These are phyloP conservation scores for Scedosporium minutisporum DNA, from an alignment of 2,329 filamentous ascomycete species.

Conservation along the genomic window DNA sequence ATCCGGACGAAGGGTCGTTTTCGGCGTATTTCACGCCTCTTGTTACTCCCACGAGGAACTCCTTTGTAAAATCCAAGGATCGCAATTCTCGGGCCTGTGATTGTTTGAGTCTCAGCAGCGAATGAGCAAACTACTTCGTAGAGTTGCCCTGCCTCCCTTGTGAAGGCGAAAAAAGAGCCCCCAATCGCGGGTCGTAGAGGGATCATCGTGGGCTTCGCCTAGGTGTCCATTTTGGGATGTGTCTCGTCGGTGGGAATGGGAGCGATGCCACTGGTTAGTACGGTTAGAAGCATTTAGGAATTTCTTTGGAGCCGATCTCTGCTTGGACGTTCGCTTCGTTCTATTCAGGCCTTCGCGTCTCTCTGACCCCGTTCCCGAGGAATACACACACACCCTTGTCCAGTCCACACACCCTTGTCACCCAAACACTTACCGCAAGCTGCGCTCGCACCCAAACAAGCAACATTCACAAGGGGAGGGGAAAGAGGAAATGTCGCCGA, in stretches of 20 bases:
- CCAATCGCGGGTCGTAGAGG: conserved; percentile 21
- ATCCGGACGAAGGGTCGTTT: neutral
- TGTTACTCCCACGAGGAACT: neutral
- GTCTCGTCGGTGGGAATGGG: neutral
- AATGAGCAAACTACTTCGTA: no score
- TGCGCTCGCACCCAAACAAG: no score
- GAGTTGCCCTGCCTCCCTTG: no score
- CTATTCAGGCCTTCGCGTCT: neutral
- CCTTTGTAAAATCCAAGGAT: neutral
- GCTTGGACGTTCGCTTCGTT: neutral
- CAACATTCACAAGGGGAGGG: no score
- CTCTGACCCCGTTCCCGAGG: no score
- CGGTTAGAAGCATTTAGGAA: neutral
- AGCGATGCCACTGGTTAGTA: neutral
- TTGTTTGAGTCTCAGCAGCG: no score
- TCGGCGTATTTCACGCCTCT: no score
- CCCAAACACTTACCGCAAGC: no score
- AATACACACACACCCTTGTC: no score
- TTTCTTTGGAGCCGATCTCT: neutral
- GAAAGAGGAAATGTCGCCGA: no score
- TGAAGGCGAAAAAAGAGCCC: neutral
- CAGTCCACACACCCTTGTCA: no score
- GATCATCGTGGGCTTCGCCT: neutral
- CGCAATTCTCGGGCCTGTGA: no score
- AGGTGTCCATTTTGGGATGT: neutral